Percentiles rank a stretch among this genome's conserved stretches.
These are phyloP conservation scores for Rhizopus delemar DNA, from an alignment of 371 early-diverging fungal genomes.

Conservation along the genomic window DNA sequence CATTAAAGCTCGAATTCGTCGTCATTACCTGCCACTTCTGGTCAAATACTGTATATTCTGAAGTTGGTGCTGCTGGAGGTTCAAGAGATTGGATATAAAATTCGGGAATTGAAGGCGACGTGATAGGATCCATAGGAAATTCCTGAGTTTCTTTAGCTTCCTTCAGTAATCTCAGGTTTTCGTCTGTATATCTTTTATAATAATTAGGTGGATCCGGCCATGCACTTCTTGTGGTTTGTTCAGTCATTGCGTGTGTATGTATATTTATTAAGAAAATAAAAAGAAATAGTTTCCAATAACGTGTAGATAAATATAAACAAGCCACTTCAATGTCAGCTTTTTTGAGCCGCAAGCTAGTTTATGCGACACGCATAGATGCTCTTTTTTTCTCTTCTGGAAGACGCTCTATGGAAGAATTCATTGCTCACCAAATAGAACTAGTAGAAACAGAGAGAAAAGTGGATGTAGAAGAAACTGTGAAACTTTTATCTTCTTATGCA, in stretches of 20 bases:
- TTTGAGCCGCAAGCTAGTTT: too few species aligned
- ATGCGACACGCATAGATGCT: too few species aligned
- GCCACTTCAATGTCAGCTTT: too few species aligned
- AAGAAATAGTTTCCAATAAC: neutral
- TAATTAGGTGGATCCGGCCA: constrained; percentile 73
- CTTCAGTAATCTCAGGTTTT: constrained; percentile 53
- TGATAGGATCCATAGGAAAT: constrained; percentile 31
- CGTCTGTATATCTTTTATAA: constrained; percentile 65
- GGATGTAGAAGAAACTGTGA: constrained; percentile 64
- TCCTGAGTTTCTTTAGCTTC: constrained; percentile 27
- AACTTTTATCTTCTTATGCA: constrained; percentile 51
- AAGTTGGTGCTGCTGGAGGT: constrained; percentile 66
- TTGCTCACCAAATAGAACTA: constrained; percentile 57
- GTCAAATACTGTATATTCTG: constrained; percentile 70
- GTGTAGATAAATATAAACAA: too few species aligned
- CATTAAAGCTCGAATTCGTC: too few species aligned
- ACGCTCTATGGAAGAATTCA: constrained; percentile 25
- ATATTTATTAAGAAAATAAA: neutral
- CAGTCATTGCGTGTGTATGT: neutral
- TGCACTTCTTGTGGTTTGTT: constrained; percentile 47
- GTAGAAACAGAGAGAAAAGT: constrained; percentile 63
- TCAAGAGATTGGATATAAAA: constrained; percentile 48
- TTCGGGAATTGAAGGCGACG: constrained; percentile 47
- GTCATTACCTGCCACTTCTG: constrained; percentile 66
- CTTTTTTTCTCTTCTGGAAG: too few species aligned